Base-by-base conservation (phyloP, 78 protist species). In the Tieghemostelium lacteum region DNA sequence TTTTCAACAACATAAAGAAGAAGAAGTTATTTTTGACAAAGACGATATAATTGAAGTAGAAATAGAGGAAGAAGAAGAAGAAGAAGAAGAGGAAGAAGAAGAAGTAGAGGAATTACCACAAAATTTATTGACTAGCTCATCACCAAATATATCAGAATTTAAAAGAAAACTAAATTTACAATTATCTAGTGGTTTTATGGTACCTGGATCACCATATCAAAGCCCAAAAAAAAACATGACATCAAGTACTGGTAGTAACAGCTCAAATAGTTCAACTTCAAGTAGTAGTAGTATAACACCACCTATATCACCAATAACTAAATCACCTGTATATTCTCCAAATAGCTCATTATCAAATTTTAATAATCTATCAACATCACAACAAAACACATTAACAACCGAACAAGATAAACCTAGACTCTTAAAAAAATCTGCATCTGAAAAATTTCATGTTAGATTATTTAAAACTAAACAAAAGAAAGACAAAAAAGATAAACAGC, bases 141-240 rank as follows among this genome's bases (percentile, higher is more conserved):
- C 66, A 29, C 37, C 66, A 60, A 12, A 16, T 7, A 29, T 29
- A 26, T 24, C 36, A 26, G 74, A 67, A 26, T 67, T 67, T 67
- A 67, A 67, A 40, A 67, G 37, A 52, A 67, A 67, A 26, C 37
- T 67, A 40, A 40, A 36, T 26, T 67, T 67, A n/a, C 74, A 67
- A 14, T 40, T 67, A 40, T 34, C 36, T 20, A 40, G 14, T 36
- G 52, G 57, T 14, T 14, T 50, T 34, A 16, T 57, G 16, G 3
- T 24, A 36, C n/a, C n/a, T 62, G 34, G 20, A 34, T 40, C 37
- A 26, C 2, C 24, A 67, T 40, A 33, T n/a, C 52, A 73, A 28
- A 73, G 45, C 19, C 20, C 37, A 26, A 22, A 40, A 10, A 22
- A 42, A 42, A 42, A 10, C 22, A 42, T n/a, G 8, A 20, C 31